Conservation (phyloP, 306 rosid genomes). For the Adenanthera pavonina region DNA sequence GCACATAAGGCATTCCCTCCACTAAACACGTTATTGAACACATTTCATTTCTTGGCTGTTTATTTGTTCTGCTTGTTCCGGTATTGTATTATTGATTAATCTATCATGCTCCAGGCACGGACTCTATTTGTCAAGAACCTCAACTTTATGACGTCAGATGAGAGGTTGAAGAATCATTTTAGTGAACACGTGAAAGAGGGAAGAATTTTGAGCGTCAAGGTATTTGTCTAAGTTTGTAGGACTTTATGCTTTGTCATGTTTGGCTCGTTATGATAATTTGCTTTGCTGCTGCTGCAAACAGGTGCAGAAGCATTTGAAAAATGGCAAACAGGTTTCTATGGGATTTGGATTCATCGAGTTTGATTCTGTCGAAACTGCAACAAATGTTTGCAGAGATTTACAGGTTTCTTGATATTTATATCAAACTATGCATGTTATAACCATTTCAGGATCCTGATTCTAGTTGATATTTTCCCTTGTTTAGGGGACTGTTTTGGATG, state of each 20-base stretch:
- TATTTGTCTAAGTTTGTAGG: slow-evolving; percentile 34
- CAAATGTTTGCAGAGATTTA: slow-evolving; percentile 63
- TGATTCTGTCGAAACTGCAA: slow-evolving; percentile 79
- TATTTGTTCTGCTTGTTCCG: slow-evolving; percentile 18
- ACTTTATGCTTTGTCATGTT: slow-evolving; percentile 11
- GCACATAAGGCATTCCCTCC: no score
- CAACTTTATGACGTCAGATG: slow-evolving; percentile 81
- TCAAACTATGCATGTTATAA: slow-evolving; percentile 16
- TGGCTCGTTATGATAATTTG: slow-evolving; percentile 13
- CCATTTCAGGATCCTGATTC: slow-evolving; percentile 40
- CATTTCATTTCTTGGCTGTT: neutral
- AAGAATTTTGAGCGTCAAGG: slow-evolving; percentile 78
- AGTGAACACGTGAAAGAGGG: slow-evolving; percentile 71
- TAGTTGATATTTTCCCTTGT: slow-evolving; percentile 32
- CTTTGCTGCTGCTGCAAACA: slow-evolving; percentile 41
- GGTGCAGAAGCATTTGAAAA: slow-evolving; percentile 89
- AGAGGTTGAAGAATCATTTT: slow-evolving; percentile 73
- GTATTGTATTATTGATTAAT: slow-evolving; percentile 23
- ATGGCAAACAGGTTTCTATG: slow-evolving; percentile 83
- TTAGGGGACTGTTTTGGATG: slow-evolving; percentile 87
- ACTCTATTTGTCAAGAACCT: slow-evolving; percentile 95
- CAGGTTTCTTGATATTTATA: slow-evolving; percentile 60
- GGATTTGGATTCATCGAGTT: slow-evolving; percentile 93
- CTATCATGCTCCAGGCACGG: slow-evolving; percentile 66
- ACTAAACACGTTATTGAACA: no score